Evolutionary conservation across 345 rosid species (phyloP).

Genomic region (Salix brachista): DNA sequence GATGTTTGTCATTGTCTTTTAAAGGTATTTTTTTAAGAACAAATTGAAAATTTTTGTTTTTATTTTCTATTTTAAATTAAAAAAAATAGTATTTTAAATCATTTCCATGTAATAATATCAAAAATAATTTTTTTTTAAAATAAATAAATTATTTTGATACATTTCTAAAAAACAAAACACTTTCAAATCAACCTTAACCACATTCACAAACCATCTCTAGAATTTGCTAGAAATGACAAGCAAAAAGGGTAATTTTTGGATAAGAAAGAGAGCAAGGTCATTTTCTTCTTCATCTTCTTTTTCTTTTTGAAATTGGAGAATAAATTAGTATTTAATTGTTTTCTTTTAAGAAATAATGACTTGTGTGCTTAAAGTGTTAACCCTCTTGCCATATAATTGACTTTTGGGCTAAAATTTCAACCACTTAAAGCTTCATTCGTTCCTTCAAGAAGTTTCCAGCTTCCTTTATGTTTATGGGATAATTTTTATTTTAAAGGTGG

Average conservation of each 20-base stretch:
- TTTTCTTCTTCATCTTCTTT: too few species aligned
- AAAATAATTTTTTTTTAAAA: too few species aligned
- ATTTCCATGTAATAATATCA: too few species aligned
- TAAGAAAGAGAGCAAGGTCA: neutral
- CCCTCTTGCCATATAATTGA: slow-evolving; percentile 21
- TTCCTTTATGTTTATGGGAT: neutral
- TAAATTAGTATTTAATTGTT: neutral
- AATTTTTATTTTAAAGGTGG: neutral
- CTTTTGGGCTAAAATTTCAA: slow-evolving; percentile 22
- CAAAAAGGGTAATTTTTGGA: too few species aligned
- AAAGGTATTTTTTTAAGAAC: too few species aligned
- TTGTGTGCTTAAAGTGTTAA: neutral
- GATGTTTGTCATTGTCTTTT: too few species aligned
- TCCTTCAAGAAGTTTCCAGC: neutral
- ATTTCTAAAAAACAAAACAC: too few species aligned
- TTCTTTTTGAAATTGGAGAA: neutral
- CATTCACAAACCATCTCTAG: neutral
- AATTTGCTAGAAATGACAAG: too few species aligned
- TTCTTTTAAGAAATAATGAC: neutral
- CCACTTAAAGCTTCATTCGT: neutral
- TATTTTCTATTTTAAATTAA: too few species aligned
- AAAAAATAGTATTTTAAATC: neutral
- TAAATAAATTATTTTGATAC: too few species aligned
- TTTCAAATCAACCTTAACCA: too few species aligned
- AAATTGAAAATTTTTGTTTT: too few species aligned